Evolutionary conservation across 441 rosid genomes (phyloP), one percentile per base, ranked within the genome.

Genomic region (Pelargonium fulgidum): DNA sequence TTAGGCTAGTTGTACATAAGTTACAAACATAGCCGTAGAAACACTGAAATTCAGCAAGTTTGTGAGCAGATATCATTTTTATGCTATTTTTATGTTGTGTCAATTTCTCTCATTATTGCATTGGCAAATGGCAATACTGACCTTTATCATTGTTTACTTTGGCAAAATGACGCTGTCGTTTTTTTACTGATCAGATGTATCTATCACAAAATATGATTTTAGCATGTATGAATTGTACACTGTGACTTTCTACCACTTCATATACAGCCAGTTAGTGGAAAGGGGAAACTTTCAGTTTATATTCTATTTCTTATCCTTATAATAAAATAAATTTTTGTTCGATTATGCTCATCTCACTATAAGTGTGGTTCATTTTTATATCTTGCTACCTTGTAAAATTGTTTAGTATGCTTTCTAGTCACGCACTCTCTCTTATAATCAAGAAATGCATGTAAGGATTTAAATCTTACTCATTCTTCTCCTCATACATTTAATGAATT

Each of bases 401-500:
- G 39, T 33, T 33, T 33, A 33, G 7, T 33, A 33, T 33, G 39
- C 39, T 33, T 33, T 33, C 39, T 33, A 33, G 7, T 33, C 39
- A 33, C 39, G 0, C 39, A 33, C 39, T 33, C 39, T 33, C 39
- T 33, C 39, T 33, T 33, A 33, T 33, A 33, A 33, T 33, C 39
- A 33, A 33, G 39, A 33, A 3, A 33, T 33, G 39, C 7, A 5
- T 33, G 39, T 4, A 3, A 33, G 7, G 39, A 33, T 33, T 33
- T 33, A 33, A 29, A 4, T 29, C 36, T 29, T 29, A 29, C 36
- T 3, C 4, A 29, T 29, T 29, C 36, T 29, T 29, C 36, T 29
- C 36, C 36, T 29, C 3, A 29, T 29, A 29, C 65, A 47, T 78
- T 65, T 90, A 94, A 98, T 79, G 96, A 89, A 76, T 16, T 72